These are phyloP conservation scores for Aspergillus fructus DNA, from an alignment of 2,329 filamentous ascomycete genomes.

Conservation along the genomic window DNA sequence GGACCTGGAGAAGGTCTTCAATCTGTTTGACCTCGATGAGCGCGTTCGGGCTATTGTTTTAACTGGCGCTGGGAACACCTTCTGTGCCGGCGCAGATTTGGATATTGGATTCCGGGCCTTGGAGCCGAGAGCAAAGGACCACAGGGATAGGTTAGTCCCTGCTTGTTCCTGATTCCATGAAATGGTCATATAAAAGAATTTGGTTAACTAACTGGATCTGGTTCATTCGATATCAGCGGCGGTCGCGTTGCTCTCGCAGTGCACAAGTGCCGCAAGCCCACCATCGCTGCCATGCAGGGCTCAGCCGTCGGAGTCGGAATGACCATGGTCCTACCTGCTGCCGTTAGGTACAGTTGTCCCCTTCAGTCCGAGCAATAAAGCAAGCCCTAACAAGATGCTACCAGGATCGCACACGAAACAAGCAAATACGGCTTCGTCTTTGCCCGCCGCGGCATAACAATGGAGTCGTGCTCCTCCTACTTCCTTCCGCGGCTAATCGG, in stretches of 20 bases:
- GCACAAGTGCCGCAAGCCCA: slow-evolving; percentile 57
- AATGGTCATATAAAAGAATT: neutral
- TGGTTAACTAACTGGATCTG: neutral
- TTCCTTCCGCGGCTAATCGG: slow-evolving; percentile 72
- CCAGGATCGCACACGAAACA: slow-evolving; percentile 52
- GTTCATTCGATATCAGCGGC: slow-evolving; percentile 19
- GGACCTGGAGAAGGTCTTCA: slow-evolving; percentile 40
- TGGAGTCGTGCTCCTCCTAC: slow-evolving; percentile 70
- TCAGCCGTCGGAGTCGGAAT: slow-evolving; percentile 59
- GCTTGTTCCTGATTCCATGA: neutral
- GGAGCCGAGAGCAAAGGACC: slow-evolving; percentile 45
- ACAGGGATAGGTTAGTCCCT: slow-evolving; percentile 52
- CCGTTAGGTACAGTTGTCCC: slow-evolving; percentile 40
- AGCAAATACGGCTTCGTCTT: slow-evolving; percentile 76
- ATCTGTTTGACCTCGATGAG: slow-evolving; percentile 51
- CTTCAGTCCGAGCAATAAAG: neutral
- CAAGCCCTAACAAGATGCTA: neutral
- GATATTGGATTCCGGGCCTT: slow-evolving; percentile 51
- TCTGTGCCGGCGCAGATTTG: slow-evolving; percentile 59
- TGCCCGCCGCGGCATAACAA: slow-evolving; percentile 65
- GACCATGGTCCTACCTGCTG: slow-evolving; percentile 59
- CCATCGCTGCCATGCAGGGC: slow-evolving; percentile 56
- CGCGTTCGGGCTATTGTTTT: slow-evolving; percentile 56
- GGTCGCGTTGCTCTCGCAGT: slow-evolving; percentile 49
- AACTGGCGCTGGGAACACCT: slow-evolving; percentile 48